Percentiles rank a stretch among this genome's conserved stretches.
phyloP scores from a whole-genome alignment of 768 basidiomycete genomes.

The Pleurotus giganteus region DNA sequence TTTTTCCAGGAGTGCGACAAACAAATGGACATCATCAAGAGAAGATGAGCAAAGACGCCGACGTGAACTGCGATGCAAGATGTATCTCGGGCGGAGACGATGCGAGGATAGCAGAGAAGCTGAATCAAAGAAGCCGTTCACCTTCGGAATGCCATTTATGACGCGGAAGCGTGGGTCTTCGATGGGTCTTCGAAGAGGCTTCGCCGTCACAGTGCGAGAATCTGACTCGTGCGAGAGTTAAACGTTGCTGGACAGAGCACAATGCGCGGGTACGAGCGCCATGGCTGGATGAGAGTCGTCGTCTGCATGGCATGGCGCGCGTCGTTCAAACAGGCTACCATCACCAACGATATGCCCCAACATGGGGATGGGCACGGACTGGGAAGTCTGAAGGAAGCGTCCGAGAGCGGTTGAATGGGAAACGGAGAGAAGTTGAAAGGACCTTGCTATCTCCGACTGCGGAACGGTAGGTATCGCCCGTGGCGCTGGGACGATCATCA shows the following conservation, averaged over 20 bases:
- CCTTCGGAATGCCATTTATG: slow-evolving; percentile 6
- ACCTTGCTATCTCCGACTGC: too few species aligned
- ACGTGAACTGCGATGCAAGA: neutral
- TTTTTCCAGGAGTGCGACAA: neutral
- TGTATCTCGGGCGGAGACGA: slow-evolving; percentile 5
- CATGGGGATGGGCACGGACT: too few species aligned
- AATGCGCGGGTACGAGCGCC: too few species aligned
- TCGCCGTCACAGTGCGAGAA: neutral
- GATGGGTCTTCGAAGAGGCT: neutral
- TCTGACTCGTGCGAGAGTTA: neutral
- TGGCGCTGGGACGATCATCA: neutral
- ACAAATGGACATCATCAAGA: neutral
- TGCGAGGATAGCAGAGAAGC: slow-evolving; percentile 1
- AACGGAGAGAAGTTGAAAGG: too few species aligned
- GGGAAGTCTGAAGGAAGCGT: too few species aligned
- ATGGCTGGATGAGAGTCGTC: too few species aligned
- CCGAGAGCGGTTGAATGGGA: too few species aligned
- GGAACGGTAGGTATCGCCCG: neutral
- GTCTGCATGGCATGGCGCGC: too few species aligned
- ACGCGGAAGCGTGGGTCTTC: neutral
- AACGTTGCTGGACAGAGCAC: too few species aligned
- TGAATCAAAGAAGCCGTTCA: slow-evolving; percentile 3
- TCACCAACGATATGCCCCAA: too few species aligned
- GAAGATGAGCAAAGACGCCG: neutral
- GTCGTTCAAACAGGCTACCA: too few species aligned